These are phyloP conservation scores for Pythium aquatile DNA, from an alignment of 352 stramenopile species.

Conservation along the genomic window DNA sequence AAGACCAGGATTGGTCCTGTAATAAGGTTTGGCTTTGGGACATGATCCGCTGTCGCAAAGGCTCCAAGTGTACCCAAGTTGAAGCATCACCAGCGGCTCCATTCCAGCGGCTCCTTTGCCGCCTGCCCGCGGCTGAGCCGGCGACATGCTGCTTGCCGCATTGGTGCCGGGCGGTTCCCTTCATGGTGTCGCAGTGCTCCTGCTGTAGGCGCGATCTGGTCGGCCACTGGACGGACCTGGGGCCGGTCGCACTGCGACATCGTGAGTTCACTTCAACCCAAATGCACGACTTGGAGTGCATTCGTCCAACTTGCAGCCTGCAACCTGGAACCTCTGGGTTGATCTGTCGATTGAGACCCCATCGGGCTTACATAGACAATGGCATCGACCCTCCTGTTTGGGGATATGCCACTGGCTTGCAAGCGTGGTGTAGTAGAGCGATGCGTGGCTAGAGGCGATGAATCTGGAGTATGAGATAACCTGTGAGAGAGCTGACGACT, in stretches of 20 bases:
- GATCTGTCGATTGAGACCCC: too few relatives aligned
- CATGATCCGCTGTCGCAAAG: not conserved
- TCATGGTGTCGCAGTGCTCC: not conserved
- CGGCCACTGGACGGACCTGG: not conserved
- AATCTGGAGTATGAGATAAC: too few relatives aligned
- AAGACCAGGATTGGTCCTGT: not conserved
- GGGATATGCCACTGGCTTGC: too few relatives aligned
- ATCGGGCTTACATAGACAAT: too few relatives aligned
- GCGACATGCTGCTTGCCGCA: not conserved
- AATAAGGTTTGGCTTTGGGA: not conserved
- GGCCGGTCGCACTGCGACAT: not conserved
- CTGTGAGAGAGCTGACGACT: too few relatives aligned
- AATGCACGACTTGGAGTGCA: not conserved
- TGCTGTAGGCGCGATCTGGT: conserved; percentile 1
- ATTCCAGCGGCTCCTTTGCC: not conserved
- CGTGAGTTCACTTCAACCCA: not conserved
- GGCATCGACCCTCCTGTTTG: too few relatives aligned
- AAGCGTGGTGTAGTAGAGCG: too few relatives aligned
- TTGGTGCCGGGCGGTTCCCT: not conserved
- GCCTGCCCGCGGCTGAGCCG: not conserved
- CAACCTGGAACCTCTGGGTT: too few relatives aligned
- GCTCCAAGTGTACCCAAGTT: not conserved
- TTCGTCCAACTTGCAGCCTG: too few relatives aligned
- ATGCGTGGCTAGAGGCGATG: too few relatives aligned
- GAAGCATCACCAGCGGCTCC: not conserved